Evolutionary conservation across 371 early-diverging fungal genomes (phyloP).

Genomic region (Circinella minor): DNA sequence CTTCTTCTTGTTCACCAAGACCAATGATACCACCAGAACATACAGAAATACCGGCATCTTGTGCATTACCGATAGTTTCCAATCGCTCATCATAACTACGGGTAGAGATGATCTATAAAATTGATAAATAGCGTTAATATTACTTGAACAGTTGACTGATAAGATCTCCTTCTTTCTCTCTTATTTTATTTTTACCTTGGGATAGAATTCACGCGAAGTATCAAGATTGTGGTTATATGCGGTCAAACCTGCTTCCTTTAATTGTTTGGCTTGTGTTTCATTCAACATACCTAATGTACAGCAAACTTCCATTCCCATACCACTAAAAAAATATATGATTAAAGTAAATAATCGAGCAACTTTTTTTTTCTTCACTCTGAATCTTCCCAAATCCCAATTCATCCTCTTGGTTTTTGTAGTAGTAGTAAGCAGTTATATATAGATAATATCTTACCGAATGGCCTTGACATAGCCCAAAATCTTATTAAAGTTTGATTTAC

Average conservation of each 20-base stretch:
- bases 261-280: conserved; percentile 73
- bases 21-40: conserved; percentile 93
- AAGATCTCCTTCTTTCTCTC: neutral
- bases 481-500: conserved; percentile 85
- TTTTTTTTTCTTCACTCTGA: neutral
- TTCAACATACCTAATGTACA: conserved; percentile 89
- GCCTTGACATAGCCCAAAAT: conserved; percentile 79
- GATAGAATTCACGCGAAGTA: conserved; percentile 84
- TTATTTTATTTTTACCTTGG: conserved; percentile 67
- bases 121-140: neutral
- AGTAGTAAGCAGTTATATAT: no score
- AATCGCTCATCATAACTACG: conserved; percentile 85
- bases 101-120: conserved; percentile 75
- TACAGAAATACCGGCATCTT: conserved; percentile 85
- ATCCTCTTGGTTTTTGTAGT: no score
- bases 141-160: neutral
- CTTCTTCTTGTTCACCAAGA: conserved; percentile 76
- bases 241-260: conserved; percentile 87
- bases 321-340: conserved; percentile 50
- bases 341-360: no score
- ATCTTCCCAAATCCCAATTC: neutral
- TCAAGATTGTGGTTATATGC: conserved; percentile 93
- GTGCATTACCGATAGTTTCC: conserved; percentile 76
- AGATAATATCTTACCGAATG: conserved; percentile 67
- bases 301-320: conserved; percentile 93